Evolutionary conservation across 2,329 filamentous ascomycete species (phyloP).

Genomic region (Leptographium wingfieldii): DNA sequence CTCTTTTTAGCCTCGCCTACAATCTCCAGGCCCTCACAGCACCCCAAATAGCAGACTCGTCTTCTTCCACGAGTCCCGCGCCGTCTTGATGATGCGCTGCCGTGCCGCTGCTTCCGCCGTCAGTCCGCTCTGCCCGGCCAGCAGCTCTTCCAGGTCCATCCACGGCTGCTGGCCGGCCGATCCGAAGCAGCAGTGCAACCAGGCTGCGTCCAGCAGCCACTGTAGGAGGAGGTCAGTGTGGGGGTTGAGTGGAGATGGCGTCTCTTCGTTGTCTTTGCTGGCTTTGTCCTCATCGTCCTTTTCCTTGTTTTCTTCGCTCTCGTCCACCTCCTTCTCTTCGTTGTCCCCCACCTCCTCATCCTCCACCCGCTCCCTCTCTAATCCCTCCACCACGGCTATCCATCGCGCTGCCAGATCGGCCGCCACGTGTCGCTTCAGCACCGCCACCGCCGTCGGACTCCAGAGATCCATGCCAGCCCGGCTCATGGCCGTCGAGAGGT

Average conservation of each 20-base stretch:
- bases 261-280: constrained; percentile 7
- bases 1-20: background rate
- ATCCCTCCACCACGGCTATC: constrained; percentile 21
- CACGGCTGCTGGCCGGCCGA: constrained; percentile 13
- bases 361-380: constrained; percentile 11
- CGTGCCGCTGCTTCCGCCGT: constrained; percentile 19
- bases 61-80: constrained; percentile 71
- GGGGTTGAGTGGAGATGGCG: constrained; percentile 15
- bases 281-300: constrained; percentile 12
- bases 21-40: constrained; percentile 21
- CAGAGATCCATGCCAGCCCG: constrained; percentile 65
- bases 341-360: constrained; percentile 31
- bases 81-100: constrained; percentile 46
- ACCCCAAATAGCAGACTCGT: constrained; percentile 74
- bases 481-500: constrained; percentile 55
- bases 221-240: constrained; percentile 39
- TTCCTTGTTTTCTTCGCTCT: constrained; percentile 2
- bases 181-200: constrained; percentile 34
- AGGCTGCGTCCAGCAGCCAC: constrained; percentile 47
- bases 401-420: constrained; percentile 37
- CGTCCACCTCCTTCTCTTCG: constrained; percentile 12
- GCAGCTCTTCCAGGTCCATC: constrained; percentile 28
- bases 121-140: constrained; percentile 33
- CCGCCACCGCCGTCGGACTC: constrained; percentile 53
- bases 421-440: constrained; percentile 47